phyloP scores from a whole-genome alignment of 768 basidiomycete species.

The Panellus pusillus region DNA sequence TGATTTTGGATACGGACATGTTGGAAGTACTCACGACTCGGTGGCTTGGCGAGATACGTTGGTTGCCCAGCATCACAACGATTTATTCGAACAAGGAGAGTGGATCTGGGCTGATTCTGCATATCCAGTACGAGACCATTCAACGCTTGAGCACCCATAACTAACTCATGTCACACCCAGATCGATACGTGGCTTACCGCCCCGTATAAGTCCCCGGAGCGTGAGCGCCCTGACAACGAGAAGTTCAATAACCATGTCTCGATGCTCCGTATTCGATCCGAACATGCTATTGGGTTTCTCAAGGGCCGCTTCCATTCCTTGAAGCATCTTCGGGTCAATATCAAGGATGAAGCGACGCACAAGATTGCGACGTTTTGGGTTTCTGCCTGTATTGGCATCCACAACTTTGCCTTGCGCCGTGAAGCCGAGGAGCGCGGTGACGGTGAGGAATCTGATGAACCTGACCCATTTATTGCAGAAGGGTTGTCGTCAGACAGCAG shows the following conservation, averaged over 20 bases:
- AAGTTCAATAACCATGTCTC: slow-evolving; percentile 10
- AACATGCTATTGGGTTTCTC: slow-evolving; percentile 11
- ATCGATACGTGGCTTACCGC: not conserved
- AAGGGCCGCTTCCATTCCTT: slow-evolving; percentile 11
- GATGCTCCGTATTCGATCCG: slow-evolving; percentile 1
- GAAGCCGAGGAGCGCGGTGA: slow-evolving; percentile 24
- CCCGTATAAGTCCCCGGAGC: slow-evolving; percentile 6
- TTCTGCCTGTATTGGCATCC: slow-evolving; percentile 25
- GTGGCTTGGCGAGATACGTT: too few species aligned
- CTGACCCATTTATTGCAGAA: slow-evolving; percentile 20
- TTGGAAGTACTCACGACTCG: too few species aligned
- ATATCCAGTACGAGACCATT: slow-evolving; percentile 31
- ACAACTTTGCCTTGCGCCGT: slow-evolving; percentile 24
- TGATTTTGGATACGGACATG: too few species aligned
- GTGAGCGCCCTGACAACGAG: too few species aligned
- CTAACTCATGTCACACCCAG: too few species aligned
- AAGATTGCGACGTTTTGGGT: slow-evolving; percentile 29
- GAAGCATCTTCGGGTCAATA: slow-evolving; percentile 5
- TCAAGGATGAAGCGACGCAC: slow-evolving; percentile 12
- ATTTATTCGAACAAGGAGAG: slow-evolving; percentile 21
- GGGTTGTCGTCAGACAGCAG: slow-evolving; percentile 18
- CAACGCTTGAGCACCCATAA: too few species aligned
- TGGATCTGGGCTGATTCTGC: slow-evolving; percentile 40
- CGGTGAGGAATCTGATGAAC: slow-evolving; percentile 1
- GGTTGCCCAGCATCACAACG: too few species aligned